phyloP scores from a whole-genome alignment of 2,329 filamentous ascomycete genomes.

The Tolypocladium sp. region DNA sequence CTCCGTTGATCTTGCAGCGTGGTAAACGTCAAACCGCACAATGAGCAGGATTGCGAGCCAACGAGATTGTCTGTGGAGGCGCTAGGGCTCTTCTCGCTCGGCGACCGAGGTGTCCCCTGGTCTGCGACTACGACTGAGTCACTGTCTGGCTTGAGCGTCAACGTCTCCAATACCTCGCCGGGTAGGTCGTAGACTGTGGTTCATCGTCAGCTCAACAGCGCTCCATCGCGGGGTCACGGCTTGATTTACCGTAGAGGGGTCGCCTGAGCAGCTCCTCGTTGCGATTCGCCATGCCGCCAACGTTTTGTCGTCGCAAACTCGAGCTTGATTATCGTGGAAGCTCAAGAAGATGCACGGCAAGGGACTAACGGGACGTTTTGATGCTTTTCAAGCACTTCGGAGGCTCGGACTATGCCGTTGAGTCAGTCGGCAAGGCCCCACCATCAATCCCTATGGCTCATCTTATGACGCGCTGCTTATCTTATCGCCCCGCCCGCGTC shows the following conservation, averaged over 20 bases:
- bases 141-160: slow-evolving; percentile 38
- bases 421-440: neutral
- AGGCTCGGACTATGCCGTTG: neutral
- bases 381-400: neutral
- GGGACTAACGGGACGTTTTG: neutral
- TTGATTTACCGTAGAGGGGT: slow-evolving; percentile 38
- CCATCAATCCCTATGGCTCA: neutral
- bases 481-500: neutral
- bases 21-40: slow-evolving; percentile 66
- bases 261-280: slow-evolving; percentile 36
- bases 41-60: slow-evolving; percentile 66
- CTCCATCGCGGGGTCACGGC: neutral
- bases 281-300: slow-evolving; percentile 12
- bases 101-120: slow-evolving; percentile 12
- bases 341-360: neutral
- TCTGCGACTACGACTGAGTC: slow-evolving; percentile 13
- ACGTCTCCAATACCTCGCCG: slow-evolving; percentile 57
- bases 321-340: neutral
- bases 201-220: slow-evolving; percentile 1
- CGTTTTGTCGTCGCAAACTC: neutral
- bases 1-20: slow-evolving; percentile 72
- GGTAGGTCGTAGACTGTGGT: slow-evolving; percentile 72
- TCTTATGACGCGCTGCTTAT: neutral
- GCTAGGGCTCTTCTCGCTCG: slow-evolving; percentile 12
- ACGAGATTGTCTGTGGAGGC: slow-evolving; percentile 28